Conservation (phyloP, 495 filamentous ascomycete species). For the Elaphomyces granulatus region DNA sequence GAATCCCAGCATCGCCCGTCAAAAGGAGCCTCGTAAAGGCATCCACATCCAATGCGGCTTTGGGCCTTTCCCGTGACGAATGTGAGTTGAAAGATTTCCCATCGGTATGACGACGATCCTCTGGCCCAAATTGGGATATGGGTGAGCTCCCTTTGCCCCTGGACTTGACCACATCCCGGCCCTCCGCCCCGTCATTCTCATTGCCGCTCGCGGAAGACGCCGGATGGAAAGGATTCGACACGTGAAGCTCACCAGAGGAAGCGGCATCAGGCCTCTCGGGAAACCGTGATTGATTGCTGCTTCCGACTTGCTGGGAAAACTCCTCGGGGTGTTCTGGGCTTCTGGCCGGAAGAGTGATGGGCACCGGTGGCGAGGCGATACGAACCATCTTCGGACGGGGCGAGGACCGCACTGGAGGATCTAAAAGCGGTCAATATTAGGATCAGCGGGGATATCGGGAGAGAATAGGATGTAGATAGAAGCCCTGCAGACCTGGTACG, state of each 20-base stretch:
- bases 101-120: too few relatives aligned
- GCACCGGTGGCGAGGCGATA: constrained; percentile 5
- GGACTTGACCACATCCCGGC: too few relatives aligned
- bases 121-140: too few relatives aligned
- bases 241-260: constrained; percentile 7
- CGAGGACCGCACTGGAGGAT: not conserved
- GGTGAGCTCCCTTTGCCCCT: too few relatives aligned
- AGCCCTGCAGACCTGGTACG: too few relatives aligned
- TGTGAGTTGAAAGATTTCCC: too few relatives aligned
- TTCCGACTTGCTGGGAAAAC: constrained; percentile 5
- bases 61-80: not conserved
- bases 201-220: constrained; percentile 1
- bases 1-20: constrained; percentile 35
- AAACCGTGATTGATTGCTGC: constrained; percentile 1
- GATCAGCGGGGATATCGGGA: too few relatives aligned
- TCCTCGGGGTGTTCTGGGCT: constrained; percentile 1
- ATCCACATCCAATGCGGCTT: constrained; percentile 41
- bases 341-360: constrained; percentile 1
- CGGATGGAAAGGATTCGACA: constrained; percentile 8
- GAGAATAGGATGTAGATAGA: too few relatives aligned
- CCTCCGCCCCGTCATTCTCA: too few relatives aligned
- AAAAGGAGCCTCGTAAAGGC: constrained; percentile 46
- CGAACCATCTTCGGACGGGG: constrained; percentile 3
- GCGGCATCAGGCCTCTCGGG: constrained; percentile 1
- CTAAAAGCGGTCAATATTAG: too few relatives aligned